phyloP scores from a whole-genome alignment of 108 stramenopile genomes.

The Skeletonema marinoi region DNA sequence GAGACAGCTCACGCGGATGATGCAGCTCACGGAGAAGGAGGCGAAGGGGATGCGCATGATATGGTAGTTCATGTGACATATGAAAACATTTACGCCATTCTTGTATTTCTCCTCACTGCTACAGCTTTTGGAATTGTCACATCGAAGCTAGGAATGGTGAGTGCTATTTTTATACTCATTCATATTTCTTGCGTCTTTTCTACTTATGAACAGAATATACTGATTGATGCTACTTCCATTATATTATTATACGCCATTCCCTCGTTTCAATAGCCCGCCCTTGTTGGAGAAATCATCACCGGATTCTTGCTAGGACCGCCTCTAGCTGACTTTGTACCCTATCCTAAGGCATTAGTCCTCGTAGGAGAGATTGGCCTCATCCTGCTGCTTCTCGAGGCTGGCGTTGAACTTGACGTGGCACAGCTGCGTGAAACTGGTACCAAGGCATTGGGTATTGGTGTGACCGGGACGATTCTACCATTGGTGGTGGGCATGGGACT shows the following conservation, averaged over 20 bases:
- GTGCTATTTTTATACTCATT: background rate
- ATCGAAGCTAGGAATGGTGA: slow-evolving; percentile 12
- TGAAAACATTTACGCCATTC: slow-evolving; percentile 39
- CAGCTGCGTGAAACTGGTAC: slow-evolving; percentile 52
- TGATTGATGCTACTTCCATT: too few relatives aligned
- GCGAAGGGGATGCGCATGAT: background rate
- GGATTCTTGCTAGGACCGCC: slow-evolving; percentile 41
- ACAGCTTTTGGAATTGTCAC: slow-evolving; percentile 31
- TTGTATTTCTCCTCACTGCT: slow-evolving; percentile 39
- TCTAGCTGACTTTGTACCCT: slow-evolving; percentile 33
- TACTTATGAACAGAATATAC: too few relatives aligned
- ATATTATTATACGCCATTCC: background rate
- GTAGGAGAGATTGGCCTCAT: slow-evolving; percentile 50
- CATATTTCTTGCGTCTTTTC: background rate
- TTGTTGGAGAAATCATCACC: slow-evolving; percentile 44
- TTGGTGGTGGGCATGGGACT: slow-evolving; percentile 50
- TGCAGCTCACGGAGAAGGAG: background rate
- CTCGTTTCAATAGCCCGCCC: slow-evolving; percentile 7
- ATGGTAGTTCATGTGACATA: slow-evolving; percentile 34
- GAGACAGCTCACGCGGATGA: background rate
- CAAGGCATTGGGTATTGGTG: slow-evolving; percentile 52
- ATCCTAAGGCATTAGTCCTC: slow-evolving; percentile 20
- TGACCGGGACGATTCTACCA: slow-evolving; percentile 62
- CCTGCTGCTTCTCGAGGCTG: slow-evolving; percentile 58
- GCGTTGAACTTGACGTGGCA: slow-evolving; percentile 72